Percentiles rank a stretch among this genome's conserved stretches.
Conservation (phyloP, 1,284 basidiomycete species). For the Pseudozyma sp. region DNA sequence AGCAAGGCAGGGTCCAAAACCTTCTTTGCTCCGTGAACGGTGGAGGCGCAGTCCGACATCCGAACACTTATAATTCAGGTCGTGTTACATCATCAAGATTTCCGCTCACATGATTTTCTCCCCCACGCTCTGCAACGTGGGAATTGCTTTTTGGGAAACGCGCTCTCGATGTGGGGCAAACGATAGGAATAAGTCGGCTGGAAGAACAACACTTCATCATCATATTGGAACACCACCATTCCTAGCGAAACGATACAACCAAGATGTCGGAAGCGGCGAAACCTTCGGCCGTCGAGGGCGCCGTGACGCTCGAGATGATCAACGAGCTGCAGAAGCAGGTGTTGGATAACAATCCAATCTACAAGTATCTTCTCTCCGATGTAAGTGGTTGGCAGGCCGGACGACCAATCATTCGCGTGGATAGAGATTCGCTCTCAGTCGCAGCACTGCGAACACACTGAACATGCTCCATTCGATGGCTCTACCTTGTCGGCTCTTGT, state of each 20-base stretch:
- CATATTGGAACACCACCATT: neutral
- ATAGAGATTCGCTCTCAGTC: too few relatives aligned
- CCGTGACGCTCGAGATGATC: slow-evolving; percentile 42
- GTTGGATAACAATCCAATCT: slow-evolving; percentile 50
- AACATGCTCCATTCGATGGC: too few relatives aligned
- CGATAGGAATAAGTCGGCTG: neutral
- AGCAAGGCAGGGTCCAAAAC: slow-evolving; percentile 15
- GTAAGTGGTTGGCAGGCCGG: slow-evolving; percentile 15
- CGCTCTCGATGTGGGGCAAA: slow-evolving; percentile 7
- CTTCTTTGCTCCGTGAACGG: slow-evolving; percentile 6
- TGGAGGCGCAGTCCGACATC: slow-evolving; percentile 28
- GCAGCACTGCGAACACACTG: too few relatives aligned
- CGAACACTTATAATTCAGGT: neutral
- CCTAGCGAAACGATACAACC: neutral
- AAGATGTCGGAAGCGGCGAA: slow-evolving; percentile 14
- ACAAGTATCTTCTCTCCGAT: slow-evolving; percentile 50
- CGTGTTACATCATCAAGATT: neutral
- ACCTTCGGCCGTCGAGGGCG: slow-evolving; percentile 1
- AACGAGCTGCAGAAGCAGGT: slow-evolving; percentile 46
- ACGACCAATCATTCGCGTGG: too few relatives aligned
- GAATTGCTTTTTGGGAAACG: neutral
- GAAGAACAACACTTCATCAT: neutral
- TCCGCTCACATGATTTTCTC: too few relatives aligned
- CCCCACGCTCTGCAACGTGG: slow-evolving; percentile 4
- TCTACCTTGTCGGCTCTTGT: too few relatives aligned